phyloP scores from a whole-genome alignment of 805 yeast genomes.

The Metschnikowia henanensis region DNA sequence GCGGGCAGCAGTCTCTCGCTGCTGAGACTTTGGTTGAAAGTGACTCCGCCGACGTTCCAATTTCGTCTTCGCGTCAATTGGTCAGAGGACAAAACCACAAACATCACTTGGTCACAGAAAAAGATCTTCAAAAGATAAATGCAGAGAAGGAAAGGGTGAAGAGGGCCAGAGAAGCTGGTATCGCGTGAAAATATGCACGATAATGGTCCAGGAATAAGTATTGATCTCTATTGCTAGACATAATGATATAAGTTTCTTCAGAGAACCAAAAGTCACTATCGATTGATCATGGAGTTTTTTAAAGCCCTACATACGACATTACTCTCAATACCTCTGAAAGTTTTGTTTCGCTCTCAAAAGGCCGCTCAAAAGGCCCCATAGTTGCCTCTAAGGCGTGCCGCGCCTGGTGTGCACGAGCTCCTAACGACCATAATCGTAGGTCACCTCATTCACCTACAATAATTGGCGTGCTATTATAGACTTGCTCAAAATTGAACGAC shows the following conservation, averaged over 20 bases:
- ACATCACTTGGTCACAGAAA: conserved; percentile 71
- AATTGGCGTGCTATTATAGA: no score
- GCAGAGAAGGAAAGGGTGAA: conserved; percentile 29
- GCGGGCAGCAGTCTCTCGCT: not conserved
- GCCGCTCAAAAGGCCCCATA: not conserved
- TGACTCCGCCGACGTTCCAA: not conserved
- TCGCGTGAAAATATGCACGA: conserved; percentile 10
- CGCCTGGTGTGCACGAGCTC: conserved; percentile 8
- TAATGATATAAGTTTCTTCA: no score
- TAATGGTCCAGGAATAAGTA: no score
- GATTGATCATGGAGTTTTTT: no score
- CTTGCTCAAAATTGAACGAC: no score
- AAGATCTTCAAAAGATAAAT: conserved; percentile 46
- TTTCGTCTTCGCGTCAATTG: not conserved
- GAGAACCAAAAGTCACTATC: no score
- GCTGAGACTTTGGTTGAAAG: conserved; percentile 1
- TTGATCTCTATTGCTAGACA: no score
- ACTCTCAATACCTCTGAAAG: no score
- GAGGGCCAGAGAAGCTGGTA: conserved; percentile 14
- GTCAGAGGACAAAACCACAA: conserved; percentile 43
- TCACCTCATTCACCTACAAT: no score
- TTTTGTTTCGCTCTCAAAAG: no score
- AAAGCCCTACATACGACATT: no score
- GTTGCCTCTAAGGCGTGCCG: not conserved
- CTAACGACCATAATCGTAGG: no score